Base-by-base conservation (phyloP, 140 eudicot genomes). In the Cichorium intybus region DNA sequence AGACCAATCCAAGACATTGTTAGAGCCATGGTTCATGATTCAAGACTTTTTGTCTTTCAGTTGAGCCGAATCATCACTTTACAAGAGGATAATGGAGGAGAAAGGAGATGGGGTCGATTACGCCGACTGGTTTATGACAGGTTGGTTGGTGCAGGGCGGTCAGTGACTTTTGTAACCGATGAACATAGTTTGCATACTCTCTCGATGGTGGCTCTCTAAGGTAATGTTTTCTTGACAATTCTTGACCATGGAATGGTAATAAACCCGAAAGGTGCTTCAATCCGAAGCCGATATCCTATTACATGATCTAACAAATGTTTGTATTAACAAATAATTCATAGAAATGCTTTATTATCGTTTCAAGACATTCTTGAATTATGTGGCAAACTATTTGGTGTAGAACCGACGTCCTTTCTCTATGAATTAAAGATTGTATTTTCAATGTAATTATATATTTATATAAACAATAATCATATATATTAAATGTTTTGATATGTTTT, bases 41-140 rank as follows among this genome's bases (percentile, higher is more conserved):
- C 75, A 7, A 70, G 84, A 59, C 78, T 85, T 21, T 85, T 85
- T 51, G 14, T 78, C 10, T 84, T 84, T 65, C 91, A 78, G 41
- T 34, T 84, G 68, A 56, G 56, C 15, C 79, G 43, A 28, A 78
- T 85, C 60, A 41, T 75, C 29, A 18, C 61, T 55, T 61, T 64
- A 4, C 26, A 52, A 8, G 50, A 61, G 39, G 5, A 39, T 11
- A 7, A 24, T 31, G 65, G 50, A 28, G 62, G 72, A 17, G 73
- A 66, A 56, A 50, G 73, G 35, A 63, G 87, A 70, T 68, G 77
- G 81, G 71, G 46, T 49, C 78, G 92, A 7, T 76, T 82, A 2
- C 57, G 75, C 48, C 78, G 85, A 60, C 71, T 85, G 12, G 69
- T 85, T 4, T 52, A 56, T 26, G 65, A 72, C n/a, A 68, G 83